Base-by-base conservation (phyloP, 352 stramenopile species). In the Aphanomyces euteiches region DNA sequence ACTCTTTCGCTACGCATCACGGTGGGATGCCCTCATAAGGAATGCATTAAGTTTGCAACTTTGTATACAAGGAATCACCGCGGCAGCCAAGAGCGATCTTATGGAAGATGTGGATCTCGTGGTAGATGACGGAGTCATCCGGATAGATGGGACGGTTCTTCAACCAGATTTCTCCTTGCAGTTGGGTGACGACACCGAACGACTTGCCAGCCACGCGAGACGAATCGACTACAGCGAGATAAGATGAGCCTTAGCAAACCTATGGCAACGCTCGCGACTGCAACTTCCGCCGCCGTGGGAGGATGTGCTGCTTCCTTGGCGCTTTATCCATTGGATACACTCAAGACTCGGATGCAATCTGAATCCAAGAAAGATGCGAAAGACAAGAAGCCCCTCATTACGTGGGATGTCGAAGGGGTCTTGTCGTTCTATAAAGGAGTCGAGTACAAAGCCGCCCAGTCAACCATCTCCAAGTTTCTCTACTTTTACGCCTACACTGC, bases 401-500 rank as follows among this genome's bases (percentile, higher is more conserved):
- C 75, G 43, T 58, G 59, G 28, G 58, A 89, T 1, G 61, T 57
- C 28, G 70, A 38, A 15, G 41, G 5, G 15, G 36, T 92, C 56
- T 77, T 79, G 73, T 89, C 83, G 47, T 68, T 93, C 47, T 95
- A 94, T 76, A 79, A 84, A 53, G 89, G 89, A 39, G 83, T 93
- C 53, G 84, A 91, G 70, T 93, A 90, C 80, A 96, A 96, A 73
- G 82, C 85, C 5, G 77, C 85, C 36, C 82, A 95, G 74, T 92
- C 85, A 5, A 90, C 81, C 34, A 82, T 85, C 34, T 93, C 87
- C 74, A 96, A 96, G 77, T 95, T 96, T 71, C 67, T 95, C 50
- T 96, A 96, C 78, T 96, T 96, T 68, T 96, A 95, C 73, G 79
- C 83, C 43, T 96, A 96, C 78, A 93, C 89, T 66, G 79, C 89